These are phyloP conservation scores for Brettanomyces custersianus DNA, from an alignment of 805 yeast species.

Conservation along the genomic window DNA sequence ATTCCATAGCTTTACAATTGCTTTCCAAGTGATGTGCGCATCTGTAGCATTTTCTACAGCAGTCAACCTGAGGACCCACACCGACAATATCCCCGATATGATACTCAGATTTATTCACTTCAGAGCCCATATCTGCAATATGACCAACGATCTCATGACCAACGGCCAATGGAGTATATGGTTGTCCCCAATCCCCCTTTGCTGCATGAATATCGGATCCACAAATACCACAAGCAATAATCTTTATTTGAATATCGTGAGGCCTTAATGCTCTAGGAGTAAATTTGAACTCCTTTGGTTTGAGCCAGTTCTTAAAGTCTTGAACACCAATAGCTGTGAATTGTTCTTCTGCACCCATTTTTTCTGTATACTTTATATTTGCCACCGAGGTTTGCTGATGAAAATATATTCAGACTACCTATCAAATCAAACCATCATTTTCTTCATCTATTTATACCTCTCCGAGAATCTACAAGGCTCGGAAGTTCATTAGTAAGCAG, in stretches of 20 bases:
- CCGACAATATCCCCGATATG: slow-evolving; percentile 44
- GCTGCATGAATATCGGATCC: slow-evolving; percentile 42
- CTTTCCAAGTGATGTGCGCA: slow-evolving; percentile 30
- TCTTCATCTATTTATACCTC: too few relatives aligned
- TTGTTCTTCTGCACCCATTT: background rate
- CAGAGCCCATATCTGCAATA: slow-evolving; percentile 30
- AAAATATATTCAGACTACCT: too few relatives aligned
- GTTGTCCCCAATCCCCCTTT: slow-evolving; percentile 20
- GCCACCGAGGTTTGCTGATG: too few relatives aligned
- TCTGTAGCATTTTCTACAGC: slow-evolving; percentile 32
- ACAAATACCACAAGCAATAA: slow-evolving; percentile 40
- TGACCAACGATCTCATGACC: slow-evolving; percentile 42
- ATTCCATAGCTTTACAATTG: slow-evolving; percentile 40
- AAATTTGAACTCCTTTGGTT: slow-evolving; percentile 13
- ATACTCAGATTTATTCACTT: slow-evolving; percentile 22
- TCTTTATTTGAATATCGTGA: slow-evolving; percentile 32
- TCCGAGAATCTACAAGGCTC: too few relatives aligned
- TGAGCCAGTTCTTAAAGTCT: slow-evolving; percentile 10
- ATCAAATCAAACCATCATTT: too few relatives aligned
- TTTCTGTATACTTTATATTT: background rate
- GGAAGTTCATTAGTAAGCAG: too few relatives aligned
- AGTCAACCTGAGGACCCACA: slow-evolving; percentile 35
- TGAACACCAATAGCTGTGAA: slow-evolving; percentile 13
- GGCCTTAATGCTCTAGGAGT: slow-evolving; percentile 11
- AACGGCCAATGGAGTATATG: slow-evolving; percentile 19